Base-by-base conservation (phyloP, 2,329 filamentous ascomycete genomes). In the Cytospora mali region DNA sequence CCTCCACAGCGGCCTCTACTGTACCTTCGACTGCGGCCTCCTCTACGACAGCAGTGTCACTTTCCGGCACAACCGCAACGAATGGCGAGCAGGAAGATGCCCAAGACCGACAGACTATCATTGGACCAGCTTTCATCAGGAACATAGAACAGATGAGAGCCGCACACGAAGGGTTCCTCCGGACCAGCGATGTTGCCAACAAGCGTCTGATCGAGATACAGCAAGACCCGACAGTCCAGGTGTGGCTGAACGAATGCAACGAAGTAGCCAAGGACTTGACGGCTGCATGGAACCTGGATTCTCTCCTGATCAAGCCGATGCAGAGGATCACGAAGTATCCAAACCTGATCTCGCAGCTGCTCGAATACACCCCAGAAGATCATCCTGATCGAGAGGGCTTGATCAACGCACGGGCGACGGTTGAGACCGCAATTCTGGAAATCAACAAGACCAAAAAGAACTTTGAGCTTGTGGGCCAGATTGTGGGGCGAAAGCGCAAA, bases 371-470 rank as follows among this genome's bases (percentile, higher is more conserved):
- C 0, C 89, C 91, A 0, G 76, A 83, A 11, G 88, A 93, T 66
- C 95, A 99, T 72, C 93, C 94, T 0, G 95, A 99, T 74, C 85
- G 89, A 64, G 79, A 82, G 28, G 79, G 84, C 10, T 83, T 99
- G 35, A 66, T 80, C 56, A 72, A 74, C 5, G 83, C 85, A 35
- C 82, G 82, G 66, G 77, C 77, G 1, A 75, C 77, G 4, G 72
- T 89, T 14, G 86, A 90, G 67, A 84, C 82, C 42, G 89, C 93
- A 11, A 86, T 91, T 25, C 85, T 90, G 58, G 90, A 94, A 65
- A 98, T 98, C 75, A 97, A 99, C 77, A 93, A 96, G 73, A 88
- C 93, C 60, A 98, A 97, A 79, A 96, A 94, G 77, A 93, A 96
- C 58, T 93, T 94, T 64, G 92, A 97, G 75, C 85, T 96, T 53